phyloP scores from a whole-genome alignment of 1,284 basidiomycete genomes.

The Leucoagaricus sp. region DNA sequence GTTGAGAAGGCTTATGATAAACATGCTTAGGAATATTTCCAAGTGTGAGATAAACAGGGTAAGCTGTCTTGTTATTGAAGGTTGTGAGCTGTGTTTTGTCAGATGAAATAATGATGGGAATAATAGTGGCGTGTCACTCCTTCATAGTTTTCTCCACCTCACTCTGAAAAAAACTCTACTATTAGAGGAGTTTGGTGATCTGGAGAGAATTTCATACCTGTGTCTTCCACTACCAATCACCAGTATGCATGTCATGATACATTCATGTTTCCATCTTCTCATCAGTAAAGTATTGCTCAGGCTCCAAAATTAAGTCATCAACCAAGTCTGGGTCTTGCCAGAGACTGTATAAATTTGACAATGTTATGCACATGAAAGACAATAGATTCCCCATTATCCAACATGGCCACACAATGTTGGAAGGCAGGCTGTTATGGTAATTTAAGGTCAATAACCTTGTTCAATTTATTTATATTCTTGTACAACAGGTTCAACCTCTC shows the following conservation, averaged over 20 bases:
- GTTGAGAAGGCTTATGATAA: conserved; percentile 33
- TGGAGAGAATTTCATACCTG: conserved; percentile 19
- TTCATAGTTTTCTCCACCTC: conserved; percentile 20
- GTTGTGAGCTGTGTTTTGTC: conserved; percentile 39
- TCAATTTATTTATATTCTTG: too few relatives aligned
- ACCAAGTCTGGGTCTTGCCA: conserved; percentile 23
- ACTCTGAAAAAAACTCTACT: too few relatives aligned
- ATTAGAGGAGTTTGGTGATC: too few relatives aligned
- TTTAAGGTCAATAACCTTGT: too few relatives aligned
- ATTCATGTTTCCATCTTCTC: neutral
- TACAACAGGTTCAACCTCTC: conserved; percentile 23
- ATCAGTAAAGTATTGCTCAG: conserved; percentile 9
- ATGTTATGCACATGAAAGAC: conserved; percentile 29
- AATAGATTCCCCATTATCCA: conserved; percentile 24
- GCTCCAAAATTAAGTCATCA: conserved; percentile 11
- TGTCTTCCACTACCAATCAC: conserved; percentile 26
- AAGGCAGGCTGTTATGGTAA: conserved; percentile 25
- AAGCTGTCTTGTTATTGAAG: conserved; percentile 38
- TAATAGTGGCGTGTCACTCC: conserved; percentile 31
- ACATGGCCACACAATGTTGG: conserved; percentile 19
- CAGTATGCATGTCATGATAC: conserved; percentile 26
- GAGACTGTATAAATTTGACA: conserved; percentile 26
- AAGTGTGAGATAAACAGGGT: conserved; percentile 46
- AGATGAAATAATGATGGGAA: conserved; percentile 41
- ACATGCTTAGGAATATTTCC: conserved; percentile 44